These are phyloP conservation scores for Paramecium pentaurelia DNA, from an alignment of 73 alveolate genomes.

Conservation along the genomic window DNA sequence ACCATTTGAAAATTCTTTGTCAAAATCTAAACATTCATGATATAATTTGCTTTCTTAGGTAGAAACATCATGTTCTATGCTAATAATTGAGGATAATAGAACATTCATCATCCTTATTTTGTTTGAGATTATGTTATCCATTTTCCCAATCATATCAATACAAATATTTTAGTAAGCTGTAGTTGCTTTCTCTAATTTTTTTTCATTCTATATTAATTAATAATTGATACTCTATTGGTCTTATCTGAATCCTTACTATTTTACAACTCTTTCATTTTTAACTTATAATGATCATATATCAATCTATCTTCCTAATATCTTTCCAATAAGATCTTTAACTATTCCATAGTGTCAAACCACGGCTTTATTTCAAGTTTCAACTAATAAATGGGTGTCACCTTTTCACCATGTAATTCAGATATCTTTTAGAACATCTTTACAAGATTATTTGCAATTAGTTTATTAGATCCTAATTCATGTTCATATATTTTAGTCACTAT, in stretches of 20 bases:
- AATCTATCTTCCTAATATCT: slow-evolving; percentile 38
- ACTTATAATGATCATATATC: slow-evolving; percentile 30
- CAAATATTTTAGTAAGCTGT: neutral
- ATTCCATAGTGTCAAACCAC: slow-evolving; percentile 12
- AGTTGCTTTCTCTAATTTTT: neutral
- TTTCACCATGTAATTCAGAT: neutral
- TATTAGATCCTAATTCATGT: slow-evolving; percentile 34
- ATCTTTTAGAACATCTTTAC: neutral
- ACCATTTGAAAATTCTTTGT: neutral
- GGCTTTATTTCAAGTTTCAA: neutral
- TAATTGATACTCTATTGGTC: neutral
- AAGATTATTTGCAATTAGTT: neutral
- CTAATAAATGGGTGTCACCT: neutral
- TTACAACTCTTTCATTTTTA: neutral
- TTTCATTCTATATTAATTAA: neutral
- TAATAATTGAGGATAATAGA: neutral
- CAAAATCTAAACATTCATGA: neutral
- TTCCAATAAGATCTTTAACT: neutral
- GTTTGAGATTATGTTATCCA: neutral
- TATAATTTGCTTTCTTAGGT: neutral
- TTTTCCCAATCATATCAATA: neutral
- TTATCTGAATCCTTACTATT: neutral
- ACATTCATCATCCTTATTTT: neutral
- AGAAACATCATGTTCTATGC: neutral
- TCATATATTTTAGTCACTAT: slow-evolving; percentile 11